Percentiles rank a stretch among this genome's conserved stretches.
Conservation (phyloP, 768 basidiomycete genomes). For the Lactarius tabidus region DNA sequence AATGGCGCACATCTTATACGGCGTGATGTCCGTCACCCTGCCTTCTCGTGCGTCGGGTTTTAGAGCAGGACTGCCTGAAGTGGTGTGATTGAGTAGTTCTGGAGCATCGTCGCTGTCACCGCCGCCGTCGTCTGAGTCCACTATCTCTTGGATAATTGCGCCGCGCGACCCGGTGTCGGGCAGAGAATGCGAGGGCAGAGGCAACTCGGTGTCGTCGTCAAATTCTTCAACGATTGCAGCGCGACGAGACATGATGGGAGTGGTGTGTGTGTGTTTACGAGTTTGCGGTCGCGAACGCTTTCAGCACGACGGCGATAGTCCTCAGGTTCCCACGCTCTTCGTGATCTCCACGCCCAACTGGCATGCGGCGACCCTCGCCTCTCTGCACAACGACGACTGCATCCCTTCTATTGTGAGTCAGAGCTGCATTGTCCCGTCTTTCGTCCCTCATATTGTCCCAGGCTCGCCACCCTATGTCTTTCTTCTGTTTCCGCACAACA, state of each 20-base stretch:
- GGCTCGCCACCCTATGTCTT: constrained; percentile 14
- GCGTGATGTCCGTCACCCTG: constrained; percentile 65
- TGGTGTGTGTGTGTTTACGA: background rate
- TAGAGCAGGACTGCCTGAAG: constrained; percentile 46
- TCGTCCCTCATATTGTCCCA: background rate
- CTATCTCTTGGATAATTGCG: constrained; percentile 67
- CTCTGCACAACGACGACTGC: constrained; percentile 4
- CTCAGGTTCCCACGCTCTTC: constrained; percentile 21
- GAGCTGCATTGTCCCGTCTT: background rate
- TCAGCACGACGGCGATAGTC: background rate
- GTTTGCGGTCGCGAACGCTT: background rate
- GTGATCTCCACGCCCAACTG: background rate
- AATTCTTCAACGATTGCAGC: constrained; percentile 73
- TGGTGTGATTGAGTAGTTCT: constrained; percentile 44
- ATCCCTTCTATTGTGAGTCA: constrained; percentile 13
- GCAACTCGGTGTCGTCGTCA: constrained; percentile 92
- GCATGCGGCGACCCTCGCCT: constrained; percentile 8
- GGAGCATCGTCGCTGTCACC: constrained; percentile 27
- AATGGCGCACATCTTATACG: constrained; percentile 70
- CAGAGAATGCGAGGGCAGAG: constrained; percentile 63
- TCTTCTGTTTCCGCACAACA: constrained; percentile 12
- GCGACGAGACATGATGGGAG: constrained; percentile 58
- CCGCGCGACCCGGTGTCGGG: constrained; percentile 66
- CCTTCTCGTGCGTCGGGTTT: constrained; percentile 24
- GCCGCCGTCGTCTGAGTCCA: constrained; percentile 47